A percentile compares a stretch with the other conserved stretches of the same genome.
Evolutionary conservation across 1,284 basidiomycete genomes (phyloP).

Genomic region (Sanguinoderma infundibulare): DNA sequence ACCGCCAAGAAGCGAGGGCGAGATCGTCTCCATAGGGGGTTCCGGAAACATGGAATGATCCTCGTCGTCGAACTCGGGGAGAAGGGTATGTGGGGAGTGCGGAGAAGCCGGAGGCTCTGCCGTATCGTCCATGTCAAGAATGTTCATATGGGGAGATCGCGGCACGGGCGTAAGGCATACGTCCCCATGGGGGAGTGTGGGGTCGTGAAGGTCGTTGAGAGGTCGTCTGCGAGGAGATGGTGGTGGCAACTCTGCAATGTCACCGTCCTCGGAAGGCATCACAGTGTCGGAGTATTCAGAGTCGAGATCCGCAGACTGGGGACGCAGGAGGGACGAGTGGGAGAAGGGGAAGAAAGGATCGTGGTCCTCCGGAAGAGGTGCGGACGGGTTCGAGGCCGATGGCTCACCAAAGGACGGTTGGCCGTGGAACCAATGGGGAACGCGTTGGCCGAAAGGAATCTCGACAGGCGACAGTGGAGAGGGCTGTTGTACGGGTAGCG

Average conservation of each 20-base stretch:
- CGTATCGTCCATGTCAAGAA: conserved; percentile 16
- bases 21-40: conserved; percentile 20
- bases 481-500: conserved; percentile 7
- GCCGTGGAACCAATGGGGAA: conserved; percentile 11
- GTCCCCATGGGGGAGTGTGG: conserved; percentile 17
- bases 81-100: conserved; percentile 18
- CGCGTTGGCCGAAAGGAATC: conserved; percentile 7
- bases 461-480: conserved; percentile 19
- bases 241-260: conserved; percentile 10
- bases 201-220: conserved; percentile 22
- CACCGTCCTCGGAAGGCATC: conserved; percentile 28
- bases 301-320: conserved; percentile 18
- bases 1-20: conserved; percentile 21
- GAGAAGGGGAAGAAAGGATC: conserved; percentile 19
- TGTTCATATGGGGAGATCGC: conserved; percentile 28
- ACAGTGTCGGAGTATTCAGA: conserved; percentile 27
- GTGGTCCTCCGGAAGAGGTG: conserved; percentile 15
- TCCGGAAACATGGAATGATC: conserved; percentile 1
- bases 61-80: conserved; percentile 21
- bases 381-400: not conserved
- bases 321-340: conserved; percentile 12
- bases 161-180: conserved; percentile 26
- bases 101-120: conserved; percentile 18
- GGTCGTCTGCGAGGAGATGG: conserved; percentile 23
- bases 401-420: not conserved